phyloP scores from a whole-genome alignment of 2,329 filamentous ascomycete genomes.

The Verticillium albo-atrum region DNA sequence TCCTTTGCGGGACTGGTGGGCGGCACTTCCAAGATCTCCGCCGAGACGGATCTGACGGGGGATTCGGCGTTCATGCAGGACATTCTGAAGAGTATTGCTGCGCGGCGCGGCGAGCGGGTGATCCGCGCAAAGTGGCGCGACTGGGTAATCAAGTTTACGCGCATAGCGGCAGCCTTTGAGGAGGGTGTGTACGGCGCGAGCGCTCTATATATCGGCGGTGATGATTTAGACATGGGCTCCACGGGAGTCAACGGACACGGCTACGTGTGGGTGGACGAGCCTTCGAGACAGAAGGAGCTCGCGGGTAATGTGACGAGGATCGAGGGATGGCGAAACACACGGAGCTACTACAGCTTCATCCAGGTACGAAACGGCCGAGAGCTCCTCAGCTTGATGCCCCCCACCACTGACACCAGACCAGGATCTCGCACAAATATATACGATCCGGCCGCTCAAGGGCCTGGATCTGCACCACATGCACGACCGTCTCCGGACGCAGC shows the following conservation, averaged over 20 bases:
- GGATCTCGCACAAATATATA: slow-evolving; percentile 63
- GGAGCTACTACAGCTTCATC: slow-evolving; percentile 94
- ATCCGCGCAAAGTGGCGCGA: slow-evolving; percentile 90
- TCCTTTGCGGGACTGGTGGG: slow-evolving; percentile 46
- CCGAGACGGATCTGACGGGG: slow-evolving; percentile 66
- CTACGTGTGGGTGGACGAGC: slow-evolving; percentile 90
- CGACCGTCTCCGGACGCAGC: slow-evolving; percentile 80
- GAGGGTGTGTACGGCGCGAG: slow-evolving; percentile 93
- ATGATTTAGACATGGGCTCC: slow-evolving; percentile 59
- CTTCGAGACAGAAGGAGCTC: slow-evolving; percentile 75
- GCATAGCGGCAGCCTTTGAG: slow-evolving; percentile 89
- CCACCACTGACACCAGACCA: slow-evolving; percentile 23
- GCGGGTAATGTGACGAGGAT: slow-evolving; percentile 89
- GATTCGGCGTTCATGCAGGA: slow-evolving; percentile 87
- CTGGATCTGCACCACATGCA: slow-evolving; percentile 89
- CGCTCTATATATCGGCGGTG: slow-evolving; percentile 77
- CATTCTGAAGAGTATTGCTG: slow-evolving; percentile 76
- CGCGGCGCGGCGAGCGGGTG: slow-evolving; percentile 82
- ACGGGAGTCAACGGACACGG: slow-evolving; percentile 74
- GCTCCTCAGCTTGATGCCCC: not conserved
- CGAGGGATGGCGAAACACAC: slow-evolving; percentile 93
- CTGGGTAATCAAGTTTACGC: slow-evolving; percentile 91
- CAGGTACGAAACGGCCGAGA: slow-evolving; percentile 49
- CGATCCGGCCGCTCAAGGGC: slow-evolving; percentile 65
- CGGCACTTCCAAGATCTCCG: slow-evolving; percentile 32